These are phyloP conservation scores for Boletus sp. DNA, from an alignment of 768 basidiomycete genomes.

Conservation along the genomic window DNA sequence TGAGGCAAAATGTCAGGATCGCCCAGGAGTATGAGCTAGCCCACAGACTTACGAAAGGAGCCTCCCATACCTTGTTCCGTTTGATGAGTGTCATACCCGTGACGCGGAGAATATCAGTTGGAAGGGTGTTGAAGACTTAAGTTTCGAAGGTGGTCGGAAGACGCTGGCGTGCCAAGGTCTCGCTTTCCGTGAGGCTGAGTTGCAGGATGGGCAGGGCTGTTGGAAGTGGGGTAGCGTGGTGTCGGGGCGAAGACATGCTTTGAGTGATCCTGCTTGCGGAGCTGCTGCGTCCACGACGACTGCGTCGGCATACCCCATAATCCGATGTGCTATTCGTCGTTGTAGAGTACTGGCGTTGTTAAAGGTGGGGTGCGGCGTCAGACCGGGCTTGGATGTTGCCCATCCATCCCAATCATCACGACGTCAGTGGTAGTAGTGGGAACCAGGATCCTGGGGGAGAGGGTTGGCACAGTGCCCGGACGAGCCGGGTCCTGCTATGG, in stretches of 20 bases:
- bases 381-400: slow-evolving; percentile 8
- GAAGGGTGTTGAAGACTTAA: slow-evolving; percentile 25
- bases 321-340: slow-evolving; percentile 18
- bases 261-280: slow-evolving; percentile 14
- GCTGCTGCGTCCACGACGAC: slow-evolving; percentile 19
- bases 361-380: slow-evolving; percentile 9
- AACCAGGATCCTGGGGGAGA: slow-evolving; percentile 3
- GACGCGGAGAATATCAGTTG: slow-evolving; percentile 23
- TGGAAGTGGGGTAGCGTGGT: slow-evolving; percentile 15
- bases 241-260: slow-evolving; percentile 23
- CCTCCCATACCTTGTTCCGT: slow-evolving; percentile 23
- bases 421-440: slow-evolving; percentile 18
- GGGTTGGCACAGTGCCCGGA: slow-evolving; percentile 19
- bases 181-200: slow-evolving; percentile 22
- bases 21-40: no score
- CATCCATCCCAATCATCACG: slow-evolving; percentile 23
- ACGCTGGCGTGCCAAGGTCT: slow-evolving; percentile 19
- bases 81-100: slow-evolving; percentile 22
- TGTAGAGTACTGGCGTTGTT: slow-evolving; percentile 21
- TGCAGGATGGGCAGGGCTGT: slow-evolving; percentile 14
- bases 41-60: no score
- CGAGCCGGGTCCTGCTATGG: slow-evolving; percentile 4
- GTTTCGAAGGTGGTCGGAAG: slow-evolving; percentile 23
- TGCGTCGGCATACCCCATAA: slow-evolving; percentile 14
- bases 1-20: background rate